phyloP scores from a whole-genome alignment of 176 grass and related monocot genomes.

The Cenchrus purpureus region DNA sequence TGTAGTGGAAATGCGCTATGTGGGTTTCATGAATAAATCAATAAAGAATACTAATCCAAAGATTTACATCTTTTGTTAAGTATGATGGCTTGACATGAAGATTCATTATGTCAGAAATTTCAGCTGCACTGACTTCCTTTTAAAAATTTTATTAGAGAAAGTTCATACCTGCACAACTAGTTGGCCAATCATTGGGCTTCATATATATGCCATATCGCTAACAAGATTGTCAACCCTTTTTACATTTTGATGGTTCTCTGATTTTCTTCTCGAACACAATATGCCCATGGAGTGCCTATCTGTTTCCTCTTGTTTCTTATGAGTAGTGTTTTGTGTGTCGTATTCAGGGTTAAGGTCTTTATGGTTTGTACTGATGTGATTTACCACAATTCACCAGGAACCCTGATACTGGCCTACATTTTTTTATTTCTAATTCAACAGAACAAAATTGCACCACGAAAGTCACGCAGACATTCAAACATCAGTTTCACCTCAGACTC shows the following conservation, averaged over 20 bases:
- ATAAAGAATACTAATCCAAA: too few relatives aligned
- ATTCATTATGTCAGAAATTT: background rate
- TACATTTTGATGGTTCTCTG: background rate
- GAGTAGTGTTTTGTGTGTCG: background rate
- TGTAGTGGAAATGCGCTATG: background rate
- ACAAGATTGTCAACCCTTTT: slow-evolving; percentile 1
- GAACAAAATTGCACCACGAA: slow-evolving; percentile 21
- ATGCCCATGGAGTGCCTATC: background rate
- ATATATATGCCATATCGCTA: slow-evolving; percentile 15
- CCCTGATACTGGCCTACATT: background rate
- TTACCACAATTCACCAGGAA: background rate
- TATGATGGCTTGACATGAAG: slow-evolving; percentile 4
- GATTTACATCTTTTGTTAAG: background rate
- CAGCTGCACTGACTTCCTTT: background rate
- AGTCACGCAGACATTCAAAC: slow-evolving; percentile 4
- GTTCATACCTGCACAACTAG: background rate
- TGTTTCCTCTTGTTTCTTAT: background rate
- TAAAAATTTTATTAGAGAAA: background rate
- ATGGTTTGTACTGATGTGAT: background rate
- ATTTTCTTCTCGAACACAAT: slow-evolving; percentile 12
- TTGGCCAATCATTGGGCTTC: background rate
- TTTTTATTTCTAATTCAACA: slow-evolving; percentile 12
- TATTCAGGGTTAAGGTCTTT: background rate
- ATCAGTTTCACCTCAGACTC: slow-evolving; percentile 17
- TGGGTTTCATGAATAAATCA: background rate